Evolutionary conservation across 805 yeast genomes (phyloP).

Genomic region (Yarrowia sp.): DNA sequence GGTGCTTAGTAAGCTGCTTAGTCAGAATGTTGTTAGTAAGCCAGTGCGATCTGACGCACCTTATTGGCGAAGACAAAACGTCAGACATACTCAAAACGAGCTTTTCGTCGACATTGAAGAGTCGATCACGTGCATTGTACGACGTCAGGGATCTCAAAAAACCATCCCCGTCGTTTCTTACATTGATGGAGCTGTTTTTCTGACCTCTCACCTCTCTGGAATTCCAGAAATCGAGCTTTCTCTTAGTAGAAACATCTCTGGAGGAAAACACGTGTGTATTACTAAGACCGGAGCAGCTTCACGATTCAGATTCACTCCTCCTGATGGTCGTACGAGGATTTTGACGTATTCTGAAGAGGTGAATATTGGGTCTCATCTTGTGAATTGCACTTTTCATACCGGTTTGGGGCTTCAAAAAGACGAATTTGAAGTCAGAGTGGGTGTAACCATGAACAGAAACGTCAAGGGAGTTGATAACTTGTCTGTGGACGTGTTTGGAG

Average conservation of each 20-base stretch:
- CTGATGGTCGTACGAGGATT: constrained; percentile 72
- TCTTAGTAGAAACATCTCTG: constrained; percentile 42
- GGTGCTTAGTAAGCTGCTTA: constrained; percentile 52
- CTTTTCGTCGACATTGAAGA: constrained; percentile 82
- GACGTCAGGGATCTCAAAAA: constrained; percentile 9
- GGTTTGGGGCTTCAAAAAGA: constrained; percentile 53
- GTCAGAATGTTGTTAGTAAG: constrained; percentile 38
- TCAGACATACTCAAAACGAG: constrained; percentile 77
- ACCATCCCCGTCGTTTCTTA: constrained; percentile 34
- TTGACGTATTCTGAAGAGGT: constrained; percentile 57
- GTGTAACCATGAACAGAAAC: constrained; percentile 46
- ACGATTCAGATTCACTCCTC: constrained; percentile 63
- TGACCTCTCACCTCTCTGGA: constrained; percentile 72
- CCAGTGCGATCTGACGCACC: constrained; percentile 34
- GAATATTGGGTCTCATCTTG: constrained; percentile 47
- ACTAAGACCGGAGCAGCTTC: neutral
- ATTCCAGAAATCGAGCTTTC: constrained; percentile 65
- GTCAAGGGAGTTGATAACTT: constrained; percentile 52
- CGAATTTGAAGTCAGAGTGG: constrained; percentile 62
- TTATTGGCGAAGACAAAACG: constrained; percentile 80
- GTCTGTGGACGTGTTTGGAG: constrained; percentile 44
- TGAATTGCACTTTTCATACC: constrained; percentile 52
- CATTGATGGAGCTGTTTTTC: constrained; percentile 61
- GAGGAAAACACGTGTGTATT: constrained; percentile 58
- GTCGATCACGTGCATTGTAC: constrained; percentile 29